Conservation (phyloP, 192 early-diverging fungal genomes). For the Gonapodya sp. region DNA sequence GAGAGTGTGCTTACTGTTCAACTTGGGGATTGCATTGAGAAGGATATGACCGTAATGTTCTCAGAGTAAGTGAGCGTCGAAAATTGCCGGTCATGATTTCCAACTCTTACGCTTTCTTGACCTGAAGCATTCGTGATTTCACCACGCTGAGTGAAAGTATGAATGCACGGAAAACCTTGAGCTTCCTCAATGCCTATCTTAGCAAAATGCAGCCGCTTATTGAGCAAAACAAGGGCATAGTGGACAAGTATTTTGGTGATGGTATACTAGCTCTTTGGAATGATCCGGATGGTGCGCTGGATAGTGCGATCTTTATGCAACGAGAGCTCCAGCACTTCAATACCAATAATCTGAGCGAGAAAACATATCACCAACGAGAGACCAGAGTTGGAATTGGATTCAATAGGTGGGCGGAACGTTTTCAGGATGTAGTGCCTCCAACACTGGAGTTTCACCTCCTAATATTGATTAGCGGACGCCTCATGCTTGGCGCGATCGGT, state of each 20-base stretch:
- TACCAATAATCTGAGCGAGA: not conserved
- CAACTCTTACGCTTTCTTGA: not conserved
- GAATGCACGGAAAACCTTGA: not conserved
- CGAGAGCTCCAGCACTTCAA: conserved; percentile 6
- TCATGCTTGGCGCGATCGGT: conserved; percentile 8
- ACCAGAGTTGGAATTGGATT: not conserved
- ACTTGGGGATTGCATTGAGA: conserved; percentile 7
- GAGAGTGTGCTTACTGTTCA: conserved; percentile 8
- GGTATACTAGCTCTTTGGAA: conserved; percentile 6
- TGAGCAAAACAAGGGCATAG: conserved; percentile 3
- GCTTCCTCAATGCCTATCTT: conserved; percentile 8
- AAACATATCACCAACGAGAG: not conserved
- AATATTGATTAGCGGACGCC: not conserved
- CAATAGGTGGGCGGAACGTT: not conserved
- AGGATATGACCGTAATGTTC: conserved; percentile 7
- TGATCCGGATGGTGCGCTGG: not conserved
- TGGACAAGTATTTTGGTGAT: conserved; percentile 11
- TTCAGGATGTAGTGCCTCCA: too few species aligned
- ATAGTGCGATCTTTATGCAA: not conserved
- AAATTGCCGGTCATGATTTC: not conserved
- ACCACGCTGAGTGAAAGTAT: not conserved
- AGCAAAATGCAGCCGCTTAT: conserved; percentile 4
- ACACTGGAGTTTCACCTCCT: too few species aligned
- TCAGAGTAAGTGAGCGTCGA: not conserved
- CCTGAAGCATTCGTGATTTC: not conserved